These are phyloP conservation scores for Bruguiera sexangula DNA, from an alignment of 345 rosid genomes.

Conservation along the genomic window DNA sequence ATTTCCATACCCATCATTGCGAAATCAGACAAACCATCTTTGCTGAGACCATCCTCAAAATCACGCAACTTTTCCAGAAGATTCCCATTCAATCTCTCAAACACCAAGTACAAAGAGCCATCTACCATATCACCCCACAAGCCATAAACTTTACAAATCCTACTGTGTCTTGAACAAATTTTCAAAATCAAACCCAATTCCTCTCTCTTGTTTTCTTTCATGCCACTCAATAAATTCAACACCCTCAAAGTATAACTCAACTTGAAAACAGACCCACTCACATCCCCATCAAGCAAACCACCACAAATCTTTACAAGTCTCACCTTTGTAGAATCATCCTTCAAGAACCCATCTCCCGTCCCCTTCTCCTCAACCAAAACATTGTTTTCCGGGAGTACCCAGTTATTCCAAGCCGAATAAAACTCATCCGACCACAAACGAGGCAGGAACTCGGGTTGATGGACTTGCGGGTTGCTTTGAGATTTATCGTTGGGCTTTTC, in stretches of 20 bases:
- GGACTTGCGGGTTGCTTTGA: conserved; percentile 12
- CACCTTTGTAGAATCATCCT: conserved; percentile 29
- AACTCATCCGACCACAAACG: conserved; percentile 66
- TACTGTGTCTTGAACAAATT: conserved; percentile 25
- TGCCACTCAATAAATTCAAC: conserved; percentile 50
- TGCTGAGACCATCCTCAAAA: conserved; percentile 22
- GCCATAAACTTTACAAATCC: conserved; percentile 52
- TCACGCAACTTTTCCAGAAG: conserved; percentile 15
- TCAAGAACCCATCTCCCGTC: conserved; percentile 16
- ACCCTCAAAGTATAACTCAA: conserved; percentile 46
- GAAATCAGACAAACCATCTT: conserved; percentile 44
- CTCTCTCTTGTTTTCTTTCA: conserved; percentile 43
- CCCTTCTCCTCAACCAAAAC: conserved; percentile 23
- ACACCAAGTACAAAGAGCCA: conserved; percentile 57
- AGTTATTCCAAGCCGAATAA: conserved; percentile 56
- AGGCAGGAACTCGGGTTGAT: conserved; percentile 34
- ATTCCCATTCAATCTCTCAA: conserved; percentile 38
- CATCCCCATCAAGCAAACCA: conserved; percentile 22
- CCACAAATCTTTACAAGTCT: conserved; percentile 47
- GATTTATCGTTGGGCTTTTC: conserved; percentile 11
- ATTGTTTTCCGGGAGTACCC: conserved; percentile 45
- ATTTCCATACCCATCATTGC: conserved; percentile 62
- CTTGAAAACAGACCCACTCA: conserved; percentile 38
- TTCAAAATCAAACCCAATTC: conserved; percentile 45
- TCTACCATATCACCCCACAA: conserved; percentile 69